Base-by-base conservation (phyloP, 352 stramenopile species). In the Aphanomyces stellatus region DNA sequence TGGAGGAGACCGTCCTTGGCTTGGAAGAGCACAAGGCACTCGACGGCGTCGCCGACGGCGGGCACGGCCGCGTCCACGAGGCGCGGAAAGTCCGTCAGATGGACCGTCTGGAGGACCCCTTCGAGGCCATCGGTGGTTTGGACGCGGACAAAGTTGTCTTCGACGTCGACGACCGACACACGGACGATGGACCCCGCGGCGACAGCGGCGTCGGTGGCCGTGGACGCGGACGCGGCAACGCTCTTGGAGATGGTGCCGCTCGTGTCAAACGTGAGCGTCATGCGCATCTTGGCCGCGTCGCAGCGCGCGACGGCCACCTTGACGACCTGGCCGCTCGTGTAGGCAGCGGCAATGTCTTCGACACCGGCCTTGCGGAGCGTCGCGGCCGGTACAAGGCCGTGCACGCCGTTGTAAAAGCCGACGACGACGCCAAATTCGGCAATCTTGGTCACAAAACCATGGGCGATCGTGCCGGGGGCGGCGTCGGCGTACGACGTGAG, bases 351-450 rank as follows among this genome's bases (percentile, higher is more conserved):
- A 7, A 96, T 73, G 63, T 94, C 88, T 6, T 77, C 72, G 48
- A 97, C 89, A 15, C 90, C 90, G 3, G 88, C 87, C 46, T 88
- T 72, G 28, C 81, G 78, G 28, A 99, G 73, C 63, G 93, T 82
- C 43, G 79, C 82, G 2, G 90, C 88, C 0, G 87, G 89, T 5
- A 98, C 90, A 33, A 96, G 75, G 28, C 96, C 96, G 71, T 98
- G 96, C 27, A 98, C 91, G 60, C 93, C 92, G 72, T 97, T 96
- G 82, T 95, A 98, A 71, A 99, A 99, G 42, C 84, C 98, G 28
- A 99, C 90, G 62, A 94, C 93, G 17, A 99, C 75, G 25, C 93
- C 91, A 62, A 88, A 92, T 25, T 96, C 80, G 62, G 93, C 91
- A 42, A 98, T 88, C 71, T 96, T 98, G 19, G 92, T 97, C 61